These are phyloP conservation scores for Cylindrotheca closterium DNA, from an alignment of 108 stramenopile species.

Conservation along the genomic window DNA sequence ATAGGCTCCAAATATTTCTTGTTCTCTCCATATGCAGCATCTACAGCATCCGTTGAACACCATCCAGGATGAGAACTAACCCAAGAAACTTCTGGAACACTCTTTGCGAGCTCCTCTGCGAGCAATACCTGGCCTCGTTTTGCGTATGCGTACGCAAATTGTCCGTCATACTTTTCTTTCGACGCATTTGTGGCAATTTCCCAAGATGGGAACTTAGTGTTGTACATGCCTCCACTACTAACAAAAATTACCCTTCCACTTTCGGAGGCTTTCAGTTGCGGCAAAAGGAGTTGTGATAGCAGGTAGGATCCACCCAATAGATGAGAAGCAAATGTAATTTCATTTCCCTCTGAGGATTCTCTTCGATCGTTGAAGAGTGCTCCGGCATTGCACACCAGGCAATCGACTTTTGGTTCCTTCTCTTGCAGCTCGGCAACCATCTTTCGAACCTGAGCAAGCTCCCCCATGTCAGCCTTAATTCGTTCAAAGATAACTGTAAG, in stretches of 20 bases:
- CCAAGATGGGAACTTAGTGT: conserved; percentile 85
- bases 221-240: conserved; percentile 88
- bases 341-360: conserved; percentile 81
- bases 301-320: conserved; percentile 80
- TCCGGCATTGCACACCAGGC: conserved; percentile 91
- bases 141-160: conserved; percentile 86
- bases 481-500: too few species aligned
- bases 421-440: conserved; percentile 52
- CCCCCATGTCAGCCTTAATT: conserved; percentile 28
- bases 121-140: conserved; percentile 92
- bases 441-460: conserved; percentile 57
- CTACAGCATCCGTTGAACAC: conserved; percentile 79
- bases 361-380: conserved; percentile 80
- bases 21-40: conserved; percentile 77
- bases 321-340: conserved; percentile 89
- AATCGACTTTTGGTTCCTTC: conserved; percentile 73
- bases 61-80: conserved; percentile 82
- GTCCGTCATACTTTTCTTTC: conserved; percentile 69
- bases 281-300: conserved; percentile 69
- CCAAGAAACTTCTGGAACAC: conserved; percentile 53
- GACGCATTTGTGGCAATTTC: conserved; percentile 56
- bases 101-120: conserved; percentile 68
- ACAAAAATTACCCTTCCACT: conserved; percentile 34
- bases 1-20: conserved; percentile 86
- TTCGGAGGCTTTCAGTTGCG: conserved; percentile 50